Evolutionary conservation across 306 rosid genomes (phyloP).

Genomic region (Urtica urens): DNA sequence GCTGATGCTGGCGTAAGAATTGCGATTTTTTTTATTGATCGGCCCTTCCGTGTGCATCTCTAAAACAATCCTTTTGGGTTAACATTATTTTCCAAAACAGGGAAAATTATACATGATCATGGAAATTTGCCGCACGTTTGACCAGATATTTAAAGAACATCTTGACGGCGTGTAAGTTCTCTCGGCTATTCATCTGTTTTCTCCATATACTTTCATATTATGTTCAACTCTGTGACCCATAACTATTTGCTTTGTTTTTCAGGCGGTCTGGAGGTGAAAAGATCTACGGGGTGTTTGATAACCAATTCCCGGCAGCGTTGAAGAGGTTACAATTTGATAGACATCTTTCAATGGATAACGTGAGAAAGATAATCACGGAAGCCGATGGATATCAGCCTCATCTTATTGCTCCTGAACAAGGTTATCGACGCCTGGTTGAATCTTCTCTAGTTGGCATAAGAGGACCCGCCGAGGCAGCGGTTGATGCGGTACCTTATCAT

Average conservation of each 20-base stretch:
- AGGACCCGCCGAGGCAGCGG: constrained; percentile 41
- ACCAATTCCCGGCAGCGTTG: constrained; percentile 38
- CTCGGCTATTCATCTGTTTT: not conserved
- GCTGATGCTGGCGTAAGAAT: constrained; percentile 36
- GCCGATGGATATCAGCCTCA: constrained; percentile 47
- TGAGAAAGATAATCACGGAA: constrained; percentile 33
- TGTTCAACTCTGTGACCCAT: constrained; percentile 6
- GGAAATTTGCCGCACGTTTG: constrained; percentile 40
- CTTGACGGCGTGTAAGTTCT: constrained; percentile 37
- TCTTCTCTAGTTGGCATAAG: constrained; percentile 25
- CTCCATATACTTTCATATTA: not conserved
- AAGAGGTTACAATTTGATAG: constrained; percentile 33
- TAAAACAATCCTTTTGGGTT: too few species aligned
- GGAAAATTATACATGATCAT: constrained; percentile 33
- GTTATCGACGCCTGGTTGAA: constrained; percentile 40
- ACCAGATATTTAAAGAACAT: constrained; percentile 38
- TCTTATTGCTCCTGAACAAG: constrained; percentile 41
- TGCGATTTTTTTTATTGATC: not conserved
- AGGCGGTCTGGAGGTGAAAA: constrained; percentile 44
- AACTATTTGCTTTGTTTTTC: not conserved
- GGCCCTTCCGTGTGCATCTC: not conserved
- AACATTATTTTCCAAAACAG: constrained; percentile 5
- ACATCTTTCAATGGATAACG: constrained; percentile 29
- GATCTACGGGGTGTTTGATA: constrained; percentile 30
- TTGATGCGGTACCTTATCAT: constrained; percentile 24